Base-by-base conservation (phyloP, 208 protist species). In the Acanthamoeba sp. region DNA sequence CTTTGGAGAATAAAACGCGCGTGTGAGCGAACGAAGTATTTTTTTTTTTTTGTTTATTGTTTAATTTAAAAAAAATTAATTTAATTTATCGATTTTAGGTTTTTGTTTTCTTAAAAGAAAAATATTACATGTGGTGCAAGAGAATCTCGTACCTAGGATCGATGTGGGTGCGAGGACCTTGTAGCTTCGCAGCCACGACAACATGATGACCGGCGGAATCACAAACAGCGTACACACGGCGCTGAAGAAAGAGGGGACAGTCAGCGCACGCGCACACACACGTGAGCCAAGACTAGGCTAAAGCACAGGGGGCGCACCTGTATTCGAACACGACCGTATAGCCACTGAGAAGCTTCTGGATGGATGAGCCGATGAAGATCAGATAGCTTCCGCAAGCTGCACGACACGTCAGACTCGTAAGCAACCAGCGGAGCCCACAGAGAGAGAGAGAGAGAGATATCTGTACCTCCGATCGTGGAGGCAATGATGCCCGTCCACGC, bases 381-480 rank as follows among this genome's bases (percentile, higher is more conserved):
- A 89, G 50, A 38, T 89, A 89, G 80, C 80, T 89, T 27, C 80
- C 80, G 22, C 80, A 89, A 3, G 52, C 71, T 82, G 66, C 66
- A 76, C 32, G 18, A 59, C 55, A 52, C 48, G 48, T 20, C 48
- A 55, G 22, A 62, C 55, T 27, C 55, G 55, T 12, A 12, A 50
- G 45, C 45, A 50, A 12, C 9, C 45, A 4, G 45, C 12, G 45
- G n/a, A n/a, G n/a, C n/a, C 1, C 48, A 52, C 48, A 52, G 14
- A 52, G 14, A 9, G 7, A 5, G 29, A 12, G 29, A 76, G 2
- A 40, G 7, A 36, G 20, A 76, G 12, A 4, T 24, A n/a, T 64
- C 0, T 22, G 22, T 69, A 82, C 71, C 80, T 62, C 80, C 80
- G 38, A 89, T 64, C 48, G 80, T 89, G 16, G 52, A 38, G 12